Base-by-base conservation (phyloP, 352 stramenopile genomes). In the Phytophthora aleatoria region DNA sequence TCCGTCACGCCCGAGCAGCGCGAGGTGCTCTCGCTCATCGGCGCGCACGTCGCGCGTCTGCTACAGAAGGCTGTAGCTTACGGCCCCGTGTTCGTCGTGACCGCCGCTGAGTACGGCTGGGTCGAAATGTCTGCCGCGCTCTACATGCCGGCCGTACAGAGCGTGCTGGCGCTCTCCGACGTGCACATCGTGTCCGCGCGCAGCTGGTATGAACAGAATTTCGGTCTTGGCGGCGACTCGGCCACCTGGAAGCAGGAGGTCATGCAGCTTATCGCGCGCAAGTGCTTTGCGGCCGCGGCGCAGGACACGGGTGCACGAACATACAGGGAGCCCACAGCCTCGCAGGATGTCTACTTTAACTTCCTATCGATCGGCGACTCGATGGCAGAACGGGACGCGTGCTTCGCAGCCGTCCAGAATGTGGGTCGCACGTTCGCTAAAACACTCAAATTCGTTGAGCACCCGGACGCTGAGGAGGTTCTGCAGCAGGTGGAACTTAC, bases 191-290 rank as follows among this genome's bases (percentile, higher is more conserved):
- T 95, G 15, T 95, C 87, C 38, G 87, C 87, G 26, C 78, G 87
- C 11, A 91, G 73, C 59, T 95, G 87, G 87, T 95, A 94, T 62
- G 87, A 95, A 63, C 83, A 92, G 70, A 95, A 79, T 0, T 95
- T 87, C 35, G 87, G 87, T 11, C 60, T 74, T 5, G 84, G 84
- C n/a, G 85, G 87, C 20, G 85, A 95, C 68, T 89, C 87, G 36
- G 86, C 80, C 30, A 71, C 67, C 8, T 95, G 87, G 87, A 95
- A 95, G 69, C 81, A 94, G 54, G 87, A 92, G 30, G 85, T 94
- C 50, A 93, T 95, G 81, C 81, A 91, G 63, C 77, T 95, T 35
- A 95, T 95, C 44, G 87, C 87, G 31, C 72, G 71, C 69, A 92
- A 95, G 71, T 95, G 87, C 66, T 95, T 95, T 62, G 52, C 63